Conservation (phyloP, 345 rosid species). For the Bretschneidera sinensis region DNA sequence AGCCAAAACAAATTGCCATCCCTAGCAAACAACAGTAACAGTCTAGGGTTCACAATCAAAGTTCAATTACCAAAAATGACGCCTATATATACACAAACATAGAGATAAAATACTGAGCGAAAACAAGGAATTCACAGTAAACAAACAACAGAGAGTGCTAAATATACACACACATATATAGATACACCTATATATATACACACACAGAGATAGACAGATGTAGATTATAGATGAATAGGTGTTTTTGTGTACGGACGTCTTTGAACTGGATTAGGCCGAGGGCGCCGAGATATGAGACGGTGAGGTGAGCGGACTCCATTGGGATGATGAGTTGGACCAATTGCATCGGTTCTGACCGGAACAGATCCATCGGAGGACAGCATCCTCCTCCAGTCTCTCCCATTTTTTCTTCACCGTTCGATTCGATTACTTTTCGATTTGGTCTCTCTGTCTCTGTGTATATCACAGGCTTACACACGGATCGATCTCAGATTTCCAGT, state of each 20-base stretch:
- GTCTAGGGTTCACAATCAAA: background rate
- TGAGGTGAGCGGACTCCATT: slow-evolving; percentile 81
- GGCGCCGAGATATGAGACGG: slow-evolving; percentile 88
- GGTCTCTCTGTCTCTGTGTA: slow-evolving; percentile 7
- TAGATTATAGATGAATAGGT: too few species aligned
- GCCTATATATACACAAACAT: background rate
- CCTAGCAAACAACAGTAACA: background rate
- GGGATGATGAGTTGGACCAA: slow-evolving; percentile 91
- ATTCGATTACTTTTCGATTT: slow-evolving; percentile 4
- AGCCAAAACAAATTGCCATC: background rate
- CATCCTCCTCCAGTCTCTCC: slow-evolving; percentile 62
- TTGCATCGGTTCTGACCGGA: slow-evolving; percentile 93
- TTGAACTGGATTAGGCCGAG: slow-evolving; percentile 94
- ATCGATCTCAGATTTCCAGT: slow-evolving; percentile 14
- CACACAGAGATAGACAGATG: slow-evolving; percentile 1
- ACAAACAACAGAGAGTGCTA: background rate
- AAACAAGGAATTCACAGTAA: slow-evolving; percentile 1
- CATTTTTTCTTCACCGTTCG: slow-evolving; percentile 29
- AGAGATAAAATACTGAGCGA: background rate
- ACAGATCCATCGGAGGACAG: slow-evolving; percentile 91
- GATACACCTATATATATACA: background rate
- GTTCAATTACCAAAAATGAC: slow-evolving; percentile 2
- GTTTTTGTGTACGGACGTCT: slow-evolving; percentile 70
- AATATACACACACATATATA: background rate
- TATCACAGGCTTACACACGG: background rate